Evolutionary conservation across 1,284 basidiomycete species (phyloP).

Genomic region (Spongispora temasekensis): DNA sequence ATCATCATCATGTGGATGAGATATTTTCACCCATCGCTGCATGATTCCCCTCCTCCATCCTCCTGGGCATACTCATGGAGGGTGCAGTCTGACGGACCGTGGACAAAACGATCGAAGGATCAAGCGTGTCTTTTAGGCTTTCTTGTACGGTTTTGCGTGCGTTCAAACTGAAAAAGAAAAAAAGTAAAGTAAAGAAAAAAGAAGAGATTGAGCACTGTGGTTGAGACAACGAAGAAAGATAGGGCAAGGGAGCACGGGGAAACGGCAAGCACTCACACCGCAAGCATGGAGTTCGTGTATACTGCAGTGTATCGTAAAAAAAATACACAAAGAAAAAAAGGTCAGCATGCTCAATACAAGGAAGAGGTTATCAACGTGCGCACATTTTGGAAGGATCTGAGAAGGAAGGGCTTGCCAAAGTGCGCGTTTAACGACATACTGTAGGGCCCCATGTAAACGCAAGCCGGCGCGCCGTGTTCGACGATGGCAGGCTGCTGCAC

Average conservation of each 20-base stretch:
- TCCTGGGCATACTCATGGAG: too few relatives aligned
- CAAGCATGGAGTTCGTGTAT: not conserved
- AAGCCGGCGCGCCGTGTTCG: not conserved
- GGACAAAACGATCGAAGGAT: not conserved
- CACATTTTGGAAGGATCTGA: not conserved
- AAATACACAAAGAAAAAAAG: not conserved
- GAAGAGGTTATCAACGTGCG: not conserved
- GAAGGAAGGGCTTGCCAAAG: conserved; percentile 2
- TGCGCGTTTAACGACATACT: not conserved
- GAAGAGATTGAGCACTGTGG: too few relatives aligned
- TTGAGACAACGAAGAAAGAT: too few relatives aligned
- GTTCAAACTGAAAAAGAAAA: not conserved
- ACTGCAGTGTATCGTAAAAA: not conserved
- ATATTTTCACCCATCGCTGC: too few relatives aligned
- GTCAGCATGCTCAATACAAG: too few relatives aligned
- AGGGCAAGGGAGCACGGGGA: too few relatives aligned
- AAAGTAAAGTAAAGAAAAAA: too few relatives aligned
- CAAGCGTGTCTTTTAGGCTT: not conserved
- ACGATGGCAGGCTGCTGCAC: not conserved
- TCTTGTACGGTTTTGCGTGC: conserved; percentile 1
- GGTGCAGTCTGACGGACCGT: too few relatives aligned
- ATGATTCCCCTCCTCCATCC: too few relatives aligned
- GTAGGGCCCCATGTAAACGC: not conserved
- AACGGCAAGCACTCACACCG: not conserved
- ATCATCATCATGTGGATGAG: too few relatives aligned